These are phyloP conservation scores for Myxozyma geophila DNA, from an alignment of 805 yeast genomes.

Conservation along the genomic window DNA sequence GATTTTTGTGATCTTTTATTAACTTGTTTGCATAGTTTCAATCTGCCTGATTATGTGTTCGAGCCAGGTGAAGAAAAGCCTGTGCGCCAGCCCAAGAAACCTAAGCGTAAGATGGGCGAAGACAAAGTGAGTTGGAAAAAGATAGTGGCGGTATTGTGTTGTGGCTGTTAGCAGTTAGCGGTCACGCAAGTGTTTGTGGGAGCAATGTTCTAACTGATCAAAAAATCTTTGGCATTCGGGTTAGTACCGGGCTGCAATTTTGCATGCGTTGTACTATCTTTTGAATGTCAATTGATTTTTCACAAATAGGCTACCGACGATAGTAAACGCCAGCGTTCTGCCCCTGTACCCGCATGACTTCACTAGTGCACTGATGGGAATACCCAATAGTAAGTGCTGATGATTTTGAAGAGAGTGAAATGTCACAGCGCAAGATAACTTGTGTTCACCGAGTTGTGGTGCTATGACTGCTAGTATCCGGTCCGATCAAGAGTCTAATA, in stretches of 20 bases:
- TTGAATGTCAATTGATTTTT: constrained; percentile 1
- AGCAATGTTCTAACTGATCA: neutral
- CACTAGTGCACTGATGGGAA: neutral
- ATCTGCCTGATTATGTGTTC: constrained; percentile 84
- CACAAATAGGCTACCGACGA: constrained; percentile 8
- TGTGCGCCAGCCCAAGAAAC: constrained; percentile 57
- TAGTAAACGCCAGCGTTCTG: constrained; percentile 24
- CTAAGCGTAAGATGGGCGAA: constrained; percentile 47
- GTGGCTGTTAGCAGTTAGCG: neutral
- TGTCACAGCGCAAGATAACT: neutral
- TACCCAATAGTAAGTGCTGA: neutral
- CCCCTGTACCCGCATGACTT: constrained; percentile 23
- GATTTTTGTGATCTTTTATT: neutral
- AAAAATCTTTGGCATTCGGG: constrained; percentile 1
- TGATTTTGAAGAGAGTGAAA: neutral
- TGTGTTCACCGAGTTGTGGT: neutral
- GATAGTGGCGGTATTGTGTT: neutral
- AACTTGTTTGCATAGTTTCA: constrained; percentile 48
- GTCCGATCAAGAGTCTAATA: no score
- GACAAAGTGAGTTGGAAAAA: constrained; percentile 20
- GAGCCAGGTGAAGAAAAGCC: constrained; percentile 81
- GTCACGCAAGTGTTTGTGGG: neutral
- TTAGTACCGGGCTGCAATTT: neutral
- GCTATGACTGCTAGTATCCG: no score
- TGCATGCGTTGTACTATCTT: neutral